Evolutionary conservation across 106 monocot species (phyloP).

Genomic region (Vanilla planifolia): DNA sequence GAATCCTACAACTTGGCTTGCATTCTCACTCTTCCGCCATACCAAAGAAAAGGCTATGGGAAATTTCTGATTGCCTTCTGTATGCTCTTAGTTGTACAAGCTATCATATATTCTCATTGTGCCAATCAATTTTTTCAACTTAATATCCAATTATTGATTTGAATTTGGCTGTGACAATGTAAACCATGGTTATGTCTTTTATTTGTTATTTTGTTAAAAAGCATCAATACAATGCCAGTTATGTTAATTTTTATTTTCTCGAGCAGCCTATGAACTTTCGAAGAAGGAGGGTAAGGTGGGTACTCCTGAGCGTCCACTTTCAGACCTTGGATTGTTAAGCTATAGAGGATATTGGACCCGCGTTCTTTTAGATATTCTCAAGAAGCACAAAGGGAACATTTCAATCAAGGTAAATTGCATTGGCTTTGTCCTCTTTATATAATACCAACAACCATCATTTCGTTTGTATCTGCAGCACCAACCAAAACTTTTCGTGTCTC

Average conservation of each 20-base stretch:
- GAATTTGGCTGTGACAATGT: neutral
- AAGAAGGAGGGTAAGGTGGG: conserved; percentile 99
- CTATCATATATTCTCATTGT: too few relatives aligned
- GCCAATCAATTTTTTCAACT: too few relatives aligned
- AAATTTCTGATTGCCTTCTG: conserved; percentile 98
- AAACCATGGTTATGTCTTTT: neutral
- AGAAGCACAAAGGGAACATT: conserved; percentile 95
- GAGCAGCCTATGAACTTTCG: conserved; percentile 92
- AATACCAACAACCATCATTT: too few relatives aligned
- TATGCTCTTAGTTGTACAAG: conserved; percentile 22
- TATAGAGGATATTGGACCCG: conserved; percentile 97
- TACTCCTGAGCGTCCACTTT: conserved; percentile 92
- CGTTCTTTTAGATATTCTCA: conserved; percentile 87
- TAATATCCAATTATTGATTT: too few relatives aligned
- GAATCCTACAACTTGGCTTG: conserved; percentile 97
- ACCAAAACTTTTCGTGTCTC: too few relatives aligned
- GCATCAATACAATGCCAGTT: neutral
- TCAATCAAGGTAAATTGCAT: conserved; percentile 81
- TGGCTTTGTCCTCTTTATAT: neutral
- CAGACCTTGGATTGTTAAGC: conserved; percentile 84
- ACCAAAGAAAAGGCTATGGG: conserved; percentile 98
- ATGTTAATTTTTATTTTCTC: neutral
- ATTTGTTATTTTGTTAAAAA: neutral
- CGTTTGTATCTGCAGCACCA: too few relatives aligned
- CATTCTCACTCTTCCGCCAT: conserved; percentile 96